Evolutionary conservation across 345 rosid genomes (phyloP).

Genomic region (Eucalyptus curtisii): DNA sequence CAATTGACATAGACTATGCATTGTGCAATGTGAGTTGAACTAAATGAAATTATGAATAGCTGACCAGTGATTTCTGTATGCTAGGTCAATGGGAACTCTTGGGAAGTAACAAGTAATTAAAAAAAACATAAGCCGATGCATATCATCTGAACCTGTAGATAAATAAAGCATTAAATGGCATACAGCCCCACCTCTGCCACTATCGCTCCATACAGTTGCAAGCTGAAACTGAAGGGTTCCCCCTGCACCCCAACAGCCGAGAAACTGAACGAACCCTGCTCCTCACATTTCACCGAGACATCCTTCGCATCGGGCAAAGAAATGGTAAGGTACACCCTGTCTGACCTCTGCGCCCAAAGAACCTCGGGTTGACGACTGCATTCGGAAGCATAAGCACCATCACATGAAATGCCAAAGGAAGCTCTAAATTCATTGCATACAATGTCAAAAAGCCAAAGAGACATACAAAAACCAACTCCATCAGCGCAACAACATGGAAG

Average conservation of each 20-base stretch:
- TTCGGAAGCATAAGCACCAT: not conserved
- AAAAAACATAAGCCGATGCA: not conserved
- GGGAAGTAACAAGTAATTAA: not conserved
- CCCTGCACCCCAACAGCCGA: constrained; percentile 75
- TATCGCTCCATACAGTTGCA: constrained; percentile 55
- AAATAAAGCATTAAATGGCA: not conserved
- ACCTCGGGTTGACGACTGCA: constrained; percentile 86
- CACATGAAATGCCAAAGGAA: not conserved
- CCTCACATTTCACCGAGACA: constrained; percentile 65
- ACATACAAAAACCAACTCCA: not conserved
- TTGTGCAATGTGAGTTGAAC: not conserved
- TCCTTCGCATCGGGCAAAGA: constrained; percentile 84
- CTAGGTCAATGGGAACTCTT: not conserved
- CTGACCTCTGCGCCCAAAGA: constrained; percentile 95
- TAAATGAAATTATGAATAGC: not conserved
- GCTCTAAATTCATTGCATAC: not conserved
- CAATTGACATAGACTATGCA: not conserved
- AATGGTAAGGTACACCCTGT: constrained; percentile 64
- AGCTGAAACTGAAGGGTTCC: constrained; percentile 45
- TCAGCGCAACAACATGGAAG: not conserved
- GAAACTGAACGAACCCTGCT: constrained; percentile 60
- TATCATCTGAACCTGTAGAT: not conserved
- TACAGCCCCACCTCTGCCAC: constrained; percentile 41
- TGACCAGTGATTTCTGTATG: not conserved
- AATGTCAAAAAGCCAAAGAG: not conserved